Evolutionary conservation across 805 yeast genomes (phyloP), one percentile per base, ranked within the genome.

Genomic region (Zygosaccharomyces siamensis): DNA sequence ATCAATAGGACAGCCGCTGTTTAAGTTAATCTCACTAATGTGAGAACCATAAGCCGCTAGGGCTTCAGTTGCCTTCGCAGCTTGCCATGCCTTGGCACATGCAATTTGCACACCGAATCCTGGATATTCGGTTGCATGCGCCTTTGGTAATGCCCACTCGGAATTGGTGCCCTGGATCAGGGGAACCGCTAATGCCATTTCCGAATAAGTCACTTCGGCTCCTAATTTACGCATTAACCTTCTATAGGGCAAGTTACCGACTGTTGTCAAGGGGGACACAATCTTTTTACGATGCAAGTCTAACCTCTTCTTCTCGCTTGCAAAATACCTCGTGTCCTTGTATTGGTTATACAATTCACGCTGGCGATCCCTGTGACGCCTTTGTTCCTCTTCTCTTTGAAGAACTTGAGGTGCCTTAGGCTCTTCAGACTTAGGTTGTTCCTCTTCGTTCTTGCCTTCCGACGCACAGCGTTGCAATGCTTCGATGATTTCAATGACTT

Each of bases 1-100:
- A 64, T 95, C 99, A 57, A 93, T 93, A 12, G 99, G 99, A 67
- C 99, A 93, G 2, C 99, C 99, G 63, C 96, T 85, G 69, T 93
- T 93, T 60, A 93, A 76, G 64, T 93, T 93, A 55, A 93, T 72
- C 62, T 93, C 98, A 27, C 84, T 78, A n/a, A 86, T 79, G 49
- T 76, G 66, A 14, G 78, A 72, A 20, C 88, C 69, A 36, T 56
- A 43, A 2, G 52, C 46, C 12, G 59, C 62, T 7, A 67, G 42
- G 7, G 84, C 81, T 66, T 93, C 97, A n/a, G 93, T 83, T 1
- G 96, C 95, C 66, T 89, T 89, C 24, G 89, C 79, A 2, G 95
- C 96, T 59, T 89, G 95, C 95, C 96, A 89, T 50, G 86, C 89
- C 67, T 90, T 90, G 12, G 89, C 73, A 20, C 96, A 80, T 3